Evolutionary conservation across 2,329 filamentous ascomycete species (phyloP).

Genomic region (Orbilia brochopaga): DNA sequence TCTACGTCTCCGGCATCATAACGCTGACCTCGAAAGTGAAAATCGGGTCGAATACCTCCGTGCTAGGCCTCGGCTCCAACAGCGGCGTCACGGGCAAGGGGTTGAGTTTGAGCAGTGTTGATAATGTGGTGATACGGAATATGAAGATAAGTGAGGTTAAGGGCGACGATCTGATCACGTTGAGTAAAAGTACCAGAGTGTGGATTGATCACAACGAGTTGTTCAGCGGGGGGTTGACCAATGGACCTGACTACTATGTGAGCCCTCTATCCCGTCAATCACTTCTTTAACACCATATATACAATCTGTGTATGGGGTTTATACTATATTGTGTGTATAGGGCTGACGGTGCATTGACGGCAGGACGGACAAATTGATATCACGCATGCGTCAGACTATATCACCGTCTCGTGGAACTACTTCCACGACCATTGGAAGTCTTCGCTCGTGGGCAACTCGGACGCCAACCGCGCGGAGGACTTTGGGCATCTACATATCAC

Average conservation of each 20-base stretch:
- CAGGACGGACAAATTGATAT: slow-evolving; percentile 61
- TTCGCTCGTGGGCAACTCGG: slow-evolving; percentile 67
- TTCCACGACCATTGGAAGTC: slow-evolving; percentile 63
- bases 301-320: neutral
- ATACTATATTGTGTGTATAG: neutral
- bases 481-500: slow-evolving; percentile 64
- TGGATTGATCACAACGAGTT: slow-evolving; percentile 64
- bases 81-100: slow-evolving; percentile 58
- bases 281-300: no score
- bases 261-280: neutral
- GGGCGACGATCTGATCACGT: slow-evolving; percentile 60
- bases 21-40: slow-evolving; percentile 59
- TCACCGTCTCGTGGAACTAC: slow-evolving; percentile 63
- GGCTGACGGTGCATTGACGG: neutral
- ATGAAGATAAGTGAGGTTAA: slow-evolving; percentile 57
- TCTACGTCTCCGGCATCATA: slow-evolving; percentile 61
- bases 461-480: slow-evolving; percentile 67
- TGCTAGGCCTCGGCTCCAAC: slow-evolving; percentile 58
- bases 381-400: slow-evolving; percentile 60
- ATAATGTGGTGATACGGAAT: slow-evolving; percentile 60
- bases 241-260: slow-evolving; percentile 58
- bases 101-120: slow-evolving; percentile 57
- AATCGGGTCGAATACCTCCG: slow-evolving; percentile 61
- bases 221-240: slow-evolving; percentile 59
- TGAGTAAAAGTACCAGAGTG: slow-evolving; percentile 61